phyloP scores from a whole-genome alignment of 768 basidiomycete species.

The Trametes villosa region DNA sequence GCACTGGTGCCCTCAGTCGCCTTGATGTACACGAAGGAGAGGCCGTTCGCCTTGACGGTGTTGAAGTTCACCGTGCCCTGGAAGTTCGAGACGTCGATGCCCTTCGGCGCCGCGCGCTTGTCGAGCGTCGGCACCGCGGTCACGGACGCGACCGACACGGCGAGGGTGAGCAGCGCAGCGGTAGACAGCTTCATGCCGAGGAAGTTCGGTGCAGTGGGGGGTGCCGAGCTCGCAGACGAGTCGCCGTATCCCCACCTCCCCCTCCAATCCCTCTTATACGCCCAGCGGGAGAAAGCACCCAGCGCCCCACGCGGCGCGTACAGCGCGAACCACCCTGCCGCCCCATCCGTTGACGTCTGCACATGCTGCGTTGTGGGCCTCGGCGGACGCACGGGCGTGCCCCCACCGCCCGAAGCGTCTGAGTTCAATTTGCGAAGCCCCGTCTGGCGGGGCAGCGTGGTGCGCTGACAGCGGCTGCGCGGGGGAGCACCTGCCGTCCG shows the following conservation, averaged over 20 bases:
- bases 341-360: not conserved
- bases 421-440: not conserved
- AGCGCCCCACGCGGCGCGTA: not conserved
- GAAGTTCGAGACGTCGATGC: constrained; percentile 59
- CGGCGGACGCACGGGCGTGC: constrained; percentile 1
- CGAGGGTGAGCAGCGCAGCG: not conserved
- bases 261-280: not conserved
- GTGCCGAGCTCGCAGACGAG: not conserved
- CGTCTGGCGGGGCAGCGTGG: constrained; percentile 9
- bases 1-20: constrained; percentile 66
- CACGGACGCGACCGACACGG: not conserved
- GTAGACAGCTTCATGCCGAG: constrained; percentile 2
- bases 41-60: constrained; percentile 53
- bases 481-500: not conserved
- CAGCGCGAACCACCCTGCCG: not conserved
- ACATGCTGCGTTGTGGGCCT: not conserved
- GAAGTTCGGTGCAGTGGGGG: not conserved
- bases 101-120: constrained; percentile 47
- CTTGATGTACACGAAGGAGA: constrained; percentile 66
- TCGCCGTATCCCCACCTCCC: not conserved
- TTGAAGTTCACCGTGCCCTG: constrained; percentile 57
- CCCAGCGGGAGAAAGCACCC: not conserved
- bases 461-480: constrained; percentile 9
- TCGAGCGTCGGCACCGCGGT: constrained; percentile 7
- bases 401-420: not conserved